Evolutionary conservation across 192 early-diverging fungal genomes (phyloP), one percentile per base, ranked within the genome.

Genomic region (Linnemannia hyalina): DNA sequence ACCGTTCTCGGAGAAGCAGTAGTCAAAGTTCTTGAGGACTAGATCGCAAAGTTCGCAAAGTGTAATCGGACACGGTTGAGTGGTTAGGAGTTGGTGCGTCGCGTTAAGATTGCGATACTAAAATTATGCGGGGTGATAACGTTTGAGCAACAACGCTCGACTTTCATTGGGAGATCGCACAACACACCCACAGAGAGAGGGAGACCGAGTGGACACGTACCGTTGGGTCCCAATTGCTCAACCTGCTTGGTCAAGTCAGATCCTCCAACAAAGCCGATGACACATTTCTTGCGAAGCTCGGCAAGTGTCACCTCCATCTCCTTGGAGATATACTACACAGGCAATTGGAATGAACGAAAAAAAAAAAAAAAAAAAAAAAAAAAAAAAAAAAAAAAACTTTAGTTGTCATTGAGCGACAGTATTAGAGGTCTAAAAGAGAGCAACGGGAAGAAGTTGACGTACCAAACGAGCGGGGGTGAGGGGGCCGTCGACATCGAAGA

Each of bases 401-500:
- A 42, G 41, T 55, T 36, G 20, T n/a, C 68, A 68, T 11, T 40
- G 36, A 15, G 15, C 35, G 11, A 1, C 32, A 32, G 10, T 47
- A 29, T 73, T 23, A 73, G 6, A 6, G 60, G 29, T 16, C 29
- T 4, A 65, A 32, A 35, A 41, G 29, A 40, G 68, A 35, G 68
- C 26, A 32, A 70, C 3, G 26, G 15, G 38, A 6, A 0, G n/a
- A 35, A 32, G 65, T n/a, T 20, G 52, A 29, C n/a, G 22, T 91
- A 98, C 97, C 89, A 94, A 90, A 88, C 98, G 96, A 47, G 97
- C 98, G 47, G 97, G 98, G 15, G 97, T 98, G 73, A 99, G 88
- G 16, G 98, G 98, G 63, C 98, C 98, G 87, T 99, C 98, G 55
- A 99, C 97, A 90, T 99, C 97, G 83, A 99, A 99, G 42, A 99